Base-by-base conservation (phyloP, 2,329 filamentous ascomycete species). In the Sordariomycetes sp. region DNA sequence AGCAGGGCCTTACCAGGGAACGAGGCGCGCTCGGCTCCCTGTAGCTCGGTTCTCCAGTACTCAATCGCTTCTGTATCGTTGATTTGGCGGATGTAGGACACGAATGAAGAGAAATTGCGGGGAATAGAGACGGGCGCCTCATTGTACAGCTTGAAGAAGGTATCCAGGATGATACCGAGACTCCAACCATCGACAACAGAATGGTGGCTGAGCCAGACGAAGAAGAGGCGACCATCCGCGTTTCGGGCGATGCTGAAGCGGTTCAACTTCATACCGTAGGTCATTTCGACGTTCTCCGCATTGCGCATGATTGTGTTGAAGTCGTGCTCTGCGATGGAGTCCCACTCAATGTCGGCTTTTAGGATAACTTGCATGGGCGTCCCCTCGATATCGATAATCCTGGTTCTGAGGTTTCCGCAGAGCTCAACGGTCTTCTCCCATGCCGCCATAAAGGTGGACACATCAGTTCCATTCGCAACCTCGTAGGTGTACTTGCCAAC, bases 91-190 rank as follows among this genome's bases (percentile, higher is more conserved):
- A 34, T 28, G 25, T 34, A 66, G 50, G 37, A 62, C 59, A 26
- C 53, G 51, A 40, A 65, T 61, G 36, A 64, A 64, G 18, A 56
- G 46, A 29, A 57, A 59, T 45, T 63, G 65, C 5, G 39, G 35
- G 17, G 26, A 20, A 17, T 11, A 11, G 9, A n/a, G n/a, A 14
- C 8, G 24, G 8, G 21, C 4, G 14, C 28, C 28, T 17, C 12
- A 14, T 12, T 19, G n/a, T 31, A 10, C 6, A 20, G n/a, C 4
- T 33, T 21, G 17, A 12, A n/a, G 12, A 19, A 5, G 16, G 6
- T n/a, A 5, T 7, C 20, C 18, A 32, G 12, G 7, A 37, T 32
- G 11, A 37, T 11, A 2, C 18, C 18, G 12, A 38, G 12, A 2
- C 36, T 35, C 33, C 33, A 44, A 12, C 40, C 45, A 32, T 47